Percentiles rank a stretch among this genome's conserved stretches.
Conservation (phyloP, 2,329 filamentous ascomycete genomes). For the Xylaria hypoxylon region DNA sequence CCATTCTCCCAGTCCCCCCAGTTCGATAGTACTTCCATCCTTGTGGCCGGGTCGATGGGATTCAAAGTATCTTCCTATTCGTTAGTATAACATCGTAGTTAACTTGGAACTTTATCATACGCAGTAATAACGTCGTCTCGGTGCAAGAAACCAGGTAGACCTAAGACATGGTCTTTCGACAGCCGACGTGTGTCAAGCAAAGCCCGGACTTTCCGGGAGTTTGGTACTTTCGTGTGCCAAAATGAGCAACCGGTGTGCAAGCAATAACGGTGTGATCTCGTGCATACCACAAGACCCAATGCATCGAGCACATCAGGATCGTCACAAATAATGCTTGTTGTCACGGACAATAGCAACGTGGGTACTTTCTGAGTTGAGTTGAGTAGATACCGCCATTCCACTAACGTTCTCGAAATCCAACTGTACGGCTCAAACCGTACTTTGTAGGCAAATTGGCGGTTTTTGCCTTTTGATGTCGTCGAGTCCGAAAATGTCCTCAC, state of each 20-base stretch:
- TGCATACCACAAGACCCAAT: conserved; percentile 17
- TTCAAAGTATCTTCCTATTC: neutral
- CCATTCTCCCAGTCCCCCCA: neutral
- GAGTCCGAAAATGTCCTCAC: neutral
- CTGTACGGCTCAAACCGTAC: conserved; percentile 31
- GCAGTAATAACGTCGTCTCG: conserved; percentile 5
- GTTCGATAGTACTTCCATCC: neutral
- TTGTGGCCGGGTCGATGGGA: neutral
- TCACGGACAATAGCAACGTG: conserved; percentile 16
- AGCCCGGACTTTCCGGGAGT: conserved; percentile 9
- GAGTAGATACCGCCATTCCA: conserved; percentile 29
- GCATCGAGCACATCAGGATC: conserved; percentile 33
- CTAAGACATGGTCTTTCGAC: conserved; percentile 15
- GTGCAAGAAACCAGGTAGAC: neutral
- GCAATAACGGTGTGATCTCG: too few relatives aligned
- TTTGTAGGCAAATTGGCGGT: conserved; percentile 12
- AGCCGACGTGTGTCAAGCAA: conserved; percentile 25
- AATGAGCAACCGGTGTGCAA: neutral
- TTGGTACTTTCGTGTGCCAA: conserved; percentile 12
- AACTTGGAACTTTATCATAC: conserved; percentile 1
- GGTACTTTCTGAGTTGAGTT: neutral
- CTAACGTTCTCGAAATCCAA: conserved; percentile 31
- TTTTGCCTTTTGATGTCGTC: neutral
- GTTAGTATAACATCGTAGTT: neutral
- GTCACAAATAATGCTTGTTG: conserved; percentile 23